phyloP scores from a whole-genome alignment of 2,329 filamentous ascomycete species.

The Neonectria neomacrospora region DNA sequence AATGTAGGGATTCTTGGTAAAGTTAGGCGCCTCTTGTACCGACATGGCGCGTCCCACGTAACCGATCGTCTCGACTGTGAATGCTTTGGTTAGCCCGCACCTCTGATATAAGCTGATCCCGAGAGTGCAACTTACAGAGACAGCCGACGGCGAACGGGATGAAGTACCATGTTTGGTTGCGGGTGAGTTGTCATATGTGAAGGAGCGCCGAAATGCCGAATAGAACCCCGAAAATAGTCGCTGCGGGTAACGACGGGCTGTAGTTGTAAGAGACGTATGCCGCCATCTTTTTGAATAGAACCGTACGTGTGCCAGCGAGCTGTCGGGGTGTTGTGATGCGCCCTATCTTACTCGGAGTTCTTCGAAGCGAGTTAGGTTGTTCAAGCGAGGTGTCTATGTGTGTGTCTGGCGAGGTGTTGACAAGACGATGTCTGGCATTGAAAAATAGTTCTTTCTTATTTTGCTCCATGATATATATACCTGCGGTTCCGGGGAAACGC shows the following conservation, averaged over 20 bases:
- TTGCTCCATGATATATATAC: slow-evolving; percentile 16
- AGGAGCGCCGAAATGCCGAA: slow-evolving; percentile 52
- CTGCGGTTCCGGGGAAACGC: background rate
- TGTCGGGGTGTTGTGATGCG: background rate
- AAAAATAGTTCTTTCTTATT: background rate
- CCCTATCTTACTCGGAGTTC: background rate
- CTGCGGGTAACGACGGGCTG: slow-evolving; percentile 56
- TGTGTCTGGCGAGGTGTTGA: background rate
- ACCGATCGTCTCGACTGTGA: slow-evolving; percentile 44
- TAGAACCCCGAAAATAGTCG: slow-evolving; percentile 55
- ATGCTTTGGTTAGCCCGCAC: too few relatives aligned
- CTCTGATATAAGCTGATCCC: background rate
- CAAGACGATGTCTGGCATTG: background rate
- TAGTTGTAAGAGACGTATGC: slow-evolving; percentile 57
- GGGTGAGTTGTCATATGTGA: slow-evolving; percentile 54
- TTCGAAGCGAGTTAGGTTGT: background rate
- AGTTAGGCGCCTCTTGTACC: slow-evolving; percentile 51
- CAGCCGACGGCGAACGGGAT: slow-evolving; percentile 64
- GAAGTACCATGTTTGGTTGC: slow-evolving; percentile 61
- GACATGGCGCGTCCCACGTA: slow-evolving; percentile 64
- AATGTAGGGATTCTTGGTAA: slow-evolving; percentile 51
- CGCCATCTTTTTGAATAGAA: slow-evolving; percentile 29
- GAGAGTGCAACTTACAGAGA: slow-evolving; percentile 52
- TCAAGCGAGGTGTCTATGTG: background rate
- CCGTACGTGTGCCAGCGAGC: background rate